Percentiles rank a stretch among this genome's conserved stretches.
Conservation (phyloP, 495 filamentous ascomycete species). For the Niebla homalea region DNA sequence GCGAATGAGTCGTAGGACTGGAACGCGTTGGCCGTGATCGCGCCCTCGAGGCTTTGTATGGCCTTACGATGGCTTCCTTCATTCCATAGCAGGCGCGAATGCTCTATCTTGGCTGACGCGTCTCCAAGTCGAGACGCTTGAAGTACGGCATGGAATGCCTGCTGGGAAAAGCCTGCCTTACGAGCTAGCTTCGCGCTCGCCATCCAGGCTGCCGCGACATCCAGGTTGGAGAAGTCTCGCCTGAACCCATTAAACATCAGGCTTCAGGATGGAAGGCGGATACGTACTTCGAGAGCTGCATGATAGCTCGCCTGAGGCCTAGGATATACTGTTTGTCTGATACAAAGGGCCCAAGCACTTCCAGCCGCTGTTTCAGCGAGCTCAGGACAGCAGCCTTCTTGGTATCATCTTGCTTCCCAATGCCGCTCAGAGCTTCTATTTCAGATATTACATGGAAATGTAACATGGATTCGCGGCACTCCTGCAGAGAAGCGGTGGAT, state of each 20-base stretch:
- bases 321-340: conserved; percentile 90
- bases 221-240: conserved; percentile 39
- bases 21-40: conserved; percentile 65
- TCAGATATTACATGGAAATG: conserved; percentile 79
- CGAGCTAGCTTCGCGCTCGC: conserved; percentile 73
- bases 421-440: conserved; percentile 61
- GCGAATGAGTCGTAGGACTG: conserved; percentile 22
- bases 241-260: conserved; percentile 17
- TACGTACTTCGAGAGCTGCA: conserved; percentile 56
- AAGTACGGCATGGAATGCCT: conserved; percentile 84
- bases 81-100: conserved; percentile 86
- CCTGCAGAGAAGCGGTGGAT: conserved; percentile 61
- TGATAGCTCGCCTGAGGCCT: conserved; percentile 71
- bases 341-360: conserved; percentile 72
- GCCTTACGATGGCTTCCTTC: conserved; percentile 90
- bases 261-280: conserved; percentile 7
- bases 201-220: conserved; percentile 77
- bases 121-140: conserved; percentile 78
- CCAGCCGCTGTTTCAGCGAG: conserved; percentile 59
- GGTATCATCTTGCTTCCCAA: conserved; percentile 26
- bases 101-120: conserved; percentile 76
- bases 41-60: conserved; percentile 75
- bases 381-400: conserved; percentile 33
- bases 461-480: conserved; percentile 68
- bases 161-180: conserved; percentile 66